Evolutionary conservation across 106 monocot species (phyloP), one percentile per base, ranked within the genome.

Genomic region (Xerophyta viscosa): DNA sequence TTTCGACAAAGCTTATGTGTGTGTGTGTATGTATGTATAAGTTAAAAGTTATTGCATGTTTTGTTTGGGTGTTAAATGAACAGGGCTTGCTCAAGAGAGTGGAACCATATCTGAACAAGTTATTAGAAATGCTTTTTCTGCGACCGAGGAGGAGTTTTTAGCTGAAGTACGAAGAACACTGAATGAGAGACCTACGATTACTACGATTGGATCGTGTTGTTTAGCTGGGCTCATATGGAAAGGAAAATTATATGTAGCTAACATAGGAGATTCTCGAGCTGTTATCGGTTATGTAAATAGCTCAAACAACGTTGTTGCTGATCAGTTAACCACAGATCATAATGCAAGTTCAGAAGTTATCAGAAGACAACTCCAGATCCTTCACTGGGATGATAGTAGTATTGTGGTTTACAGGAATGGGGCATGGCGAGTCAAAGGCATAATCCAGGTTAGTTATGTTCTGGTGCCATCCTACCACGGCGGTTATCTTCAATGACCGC

Each of bases 221-320:
- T 57, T 91, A 44, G 82, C 79, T 50, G 91, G 91, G 39, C 31
- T 91, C 27, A 86, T 91, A 27, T 82, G 81, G 77, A 71, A 51
- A 65, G 78, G 82, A 30, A 91, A 68, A 46, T 66, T 91, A 37
- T 82, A 75, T 68, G 49, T 79, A 26, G 91, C 91, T 27, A 91
- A 91, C 46, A 37, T 82, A 52, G 91, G 91, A 43, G 91, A 91
- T 72, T 86, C 86, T 23, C 71, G 91, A 47, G 91, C 86, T 42
- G 82, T 91, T 4, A 14, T 91, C 48, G 91, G 91, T 57, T 77
- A 43, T 31, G 50, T 82, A 55, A 62, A 53, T 46, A 65, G 53
- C 31, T 72, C 82, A 52, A 71, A 78, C 31, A 65, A 67, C 50
- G 79, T 82, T 23, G 46, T 76, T 45, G 91, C 75, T 12, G 78